phyloP scores from a whole-genome alignment of 2,329 filamentous ascomycete species.

The Diaporthe helianthi region DNA sequence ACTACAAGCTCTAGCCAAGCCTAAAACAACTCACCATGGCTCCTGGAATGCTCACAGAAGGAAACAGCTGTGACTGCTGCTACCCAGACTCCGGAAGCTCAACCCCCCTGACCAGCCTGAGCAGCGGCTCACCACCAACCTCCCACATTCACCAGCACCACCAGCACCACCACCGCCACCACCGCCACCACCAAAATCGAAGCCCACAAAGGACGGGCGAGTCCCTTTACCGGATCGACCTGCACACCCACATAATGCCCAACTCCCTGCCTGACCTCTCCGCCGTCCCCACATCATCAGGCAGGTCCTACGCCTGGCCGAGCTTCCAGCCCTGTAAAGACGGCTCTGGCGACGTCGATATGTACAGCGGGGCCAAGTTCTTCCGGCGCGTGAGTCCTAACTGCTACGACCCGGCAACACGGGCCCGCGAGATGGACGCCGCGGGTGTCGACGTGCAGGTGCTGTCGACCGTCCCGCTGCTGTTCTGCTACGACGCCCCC shows the following conservation, averaged over 20 bases:
- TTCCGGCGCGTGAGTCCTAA: conserved; percentile 45
- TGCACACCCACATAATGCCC: conserved; percentile 49
- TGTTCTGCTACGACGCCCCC: conserved; percentile 48
- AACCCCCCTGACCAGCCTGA: conserved; percentile 33
- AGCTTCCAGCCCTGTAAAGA: conserved; percentile 39
- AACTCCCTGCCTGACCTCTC: conserved; percentile 47
- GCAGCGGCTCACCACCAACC: conserved; percentile 31
- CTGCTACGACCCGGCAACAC: conserved; percentile 42
- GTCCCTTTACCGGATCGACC: conserved; percentile 46
- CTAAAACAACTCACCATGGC: conserved; percentile 8
- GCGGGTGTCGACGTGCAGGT: conserved; percentile 46
- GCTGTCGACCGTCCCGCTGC: conserved; percentile 45
- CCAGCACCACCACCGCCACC: not conserved
- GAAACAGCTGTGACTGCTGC: conserved; percentile 29
- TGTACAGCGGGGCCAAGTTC: conserved; percentile 45
- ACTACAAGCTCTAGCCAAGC: not conserved
- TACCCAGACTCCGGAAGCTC: conserved; percentile 29
- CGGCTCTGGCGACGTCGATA: conserved; percentile 42
- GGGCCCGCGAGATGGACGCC: conserved; percentile 45
- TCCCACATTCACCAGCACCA: conserved; percentile 22
- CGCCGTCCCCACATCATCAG: conserved; percentile 52
- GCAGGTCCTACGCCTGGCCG: conserved; percentile 47
- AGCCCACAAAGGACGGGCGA: conserved; percentile 26
- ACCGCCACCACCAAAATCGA: conserved; percentile 5
- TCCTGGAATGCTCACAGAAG: conserved; percentile 22